These are phyloP conservation scores for Chlorella variabilis DNA, from an alignment of 163 green algal species.

Conservation along the genomic window DNA sequence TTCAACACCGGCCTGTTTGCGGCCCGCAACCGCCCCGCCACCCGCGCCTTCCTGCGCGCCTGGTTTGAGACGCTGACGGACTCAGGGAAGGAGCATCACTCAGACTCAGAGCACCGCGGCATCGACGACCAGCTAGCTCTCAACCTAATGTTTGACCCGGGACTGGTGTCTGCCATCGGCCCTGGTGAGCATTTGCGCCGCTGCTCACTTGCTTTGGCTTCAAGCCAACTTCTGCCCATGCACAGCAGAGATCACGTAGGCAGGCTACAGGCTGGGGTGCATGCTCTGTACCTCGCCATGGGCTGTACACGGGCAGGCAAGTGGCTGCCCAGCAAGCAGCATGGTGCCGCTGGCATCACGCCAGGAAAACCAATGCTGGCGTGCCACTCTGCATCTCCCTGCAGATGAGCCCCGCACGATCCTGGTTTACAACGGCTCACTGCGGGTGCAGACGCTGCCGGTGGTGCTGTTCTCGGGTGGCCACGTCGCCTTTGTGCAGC, in stretches of 20 bases:
- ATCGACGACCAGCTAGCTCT: slow-evolving; percentile 7
- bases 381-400: neutral
- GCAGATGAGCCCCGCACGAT: slow-evolving; percentile 8
- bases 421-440: neutral
- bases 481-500: slow-evolving; percentile 21
- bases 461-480: neutral
- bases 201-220: too few species aligned
- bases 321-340: too few species aligned
- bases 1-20: slow-evolving; percentile 4
- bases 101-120: neutral
- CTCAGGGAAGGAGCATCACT: neutral
- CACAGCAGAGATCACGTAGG: too few species aligned
- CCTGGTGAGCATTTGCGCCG: neutral
- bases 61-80: slow-evolving; percentile 8
- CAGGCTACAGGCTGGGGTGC: too few species aligned
- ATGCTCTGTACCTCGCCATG: too few species aligned
- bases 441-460: slow-evolving; percentile 2
- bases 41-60: neutral
- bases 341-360: too few species aligned
- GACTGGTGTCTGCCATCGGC: neutral
- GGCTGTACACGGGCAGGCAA: too few species aligned
- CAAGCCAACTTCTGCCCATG: too few species aligned
- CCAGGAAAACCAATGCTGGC: too few species aligned
- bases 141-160: neutral
- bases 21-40: neutral